Evolutionary conservation across 805 yeast species (phyloP).

Genomic region (Dipodascus albidus): DNA sequence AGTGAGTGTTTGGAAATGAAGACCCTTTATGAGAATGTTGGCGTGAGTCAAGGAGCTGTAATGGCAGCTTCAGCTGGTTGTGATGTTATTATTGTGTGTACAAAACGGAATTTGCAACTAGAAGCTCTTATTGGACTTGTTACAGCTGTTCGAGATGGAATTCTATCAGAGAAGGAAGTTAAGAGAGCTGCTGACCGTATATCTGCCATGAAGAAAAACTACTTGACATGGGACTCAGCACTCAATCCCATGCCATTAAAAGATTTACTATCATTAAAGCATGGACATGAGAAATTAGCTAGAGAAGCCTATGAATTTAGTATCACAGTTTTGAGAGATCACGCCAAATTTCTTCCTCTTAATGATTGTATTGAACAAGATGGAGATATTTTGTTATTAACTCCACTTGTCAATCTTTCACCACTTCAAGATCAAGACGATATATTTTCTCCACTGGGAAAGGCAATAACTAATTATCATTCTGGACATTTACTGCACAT

Average conservation of each 20-base stretch:
- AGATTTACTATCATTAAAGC: conserved; percentile 25
- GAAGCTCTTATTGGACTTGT: conserved; percentile 39
- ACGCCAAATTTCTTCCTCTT: conserved; percentile 33
- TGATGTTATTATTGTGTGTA: conserved; percentile 53
- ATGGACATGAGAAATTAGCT: conserved; percentile 33
- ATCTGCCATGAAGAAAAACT: conserved; percentile 30
- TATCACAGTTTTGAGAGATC: conserved; percentile 44
- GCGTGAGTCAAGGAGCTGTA: conserved; percentile 55
- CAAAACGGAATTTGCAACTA: conserved; percentile 39
- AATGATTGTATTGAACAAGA: conserved; percentile 28
- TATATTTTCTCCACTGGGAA: conserved; percentile 35
- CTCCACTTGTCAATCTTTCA: conserved; percentile 30
- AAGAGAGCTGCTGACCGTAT: conserved; percentile 33
- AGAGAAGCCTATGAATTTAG: conserved; percentile 38
- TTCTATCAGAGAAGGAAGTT: conserved; percentile 27
- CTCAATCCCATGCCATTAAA: conserved; percentile 25
- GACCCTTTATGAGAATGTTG: conserved; percentile 49
- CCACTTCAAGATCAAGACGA: conserved; percentile 35
- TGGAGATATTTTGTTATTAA: conserved; percentile 23
- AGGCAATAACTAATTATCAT: conserved; percentile 30
- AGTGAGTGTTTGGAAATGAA: conserved; percentile 56
- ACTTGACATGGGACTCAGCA: conserved; percentile 36
- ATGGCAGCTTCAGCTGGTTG: conserved; percentile 55
- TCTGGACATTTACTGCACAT: conserved; percentile 43
- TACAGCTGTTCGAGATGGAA: conserved; percentile 29